Base-by-base conservation (phyloP, 371 early-diverging fungal species). In the Batkoa obscura region DNA sequence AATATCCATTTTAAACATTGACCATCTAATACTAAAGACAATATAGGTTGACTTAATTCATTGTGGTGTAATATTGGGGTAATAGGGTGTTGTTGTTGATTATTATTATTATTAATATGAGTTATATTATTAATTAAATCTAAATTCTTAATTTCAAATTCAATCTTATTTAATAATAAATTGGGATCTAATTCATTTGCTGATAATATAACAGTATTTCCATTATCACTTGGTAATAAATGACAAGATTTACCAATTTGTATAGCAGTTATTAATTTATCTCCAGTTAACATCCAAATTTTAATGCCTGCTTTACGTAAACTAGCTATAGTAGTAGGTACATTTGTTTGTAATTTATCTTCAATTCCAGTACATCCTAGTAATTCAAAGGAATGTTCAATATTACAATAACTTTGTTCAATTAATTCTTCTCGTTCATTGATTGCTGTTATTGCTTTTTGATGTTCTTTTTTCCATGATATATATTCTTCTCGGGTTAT, bases 221-320 rank as follows among this genome's bases (percentile, higher is more conserved):
- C 23, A 83, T 60, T 0, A 75, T 72, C 86, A 84, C 82, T 0
- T 69, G 70, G 51, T 37, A 80, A 72, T 32, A 95, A 70, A 33
- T 84, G 76, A 62, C 91, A 92, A 0, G 87, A 80, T 58, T 83
- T 84, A 1, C 91, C 97, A 69, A 94, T 94, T 60, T 89, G 88
- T 61, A 94, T 86, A 33, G 99, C 99, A 12, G 99, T 99, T 65
- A 98, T 98, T 45, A 86, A 86, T 67, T 94, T 88, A 68, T 99
- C 99, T 42, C 99, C 99, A 0, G 99, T 99, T 63, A 99, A 68
- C 74, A 99, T 93, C 93, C 94, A 96, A 9, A 94, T 72, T 54
- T 83, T 82, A 55, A 99, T 90, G 15, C 94, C 95, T 0, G 96
- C 94, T 10, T 73, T 73, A 0, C 91, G 79, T 34, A 95, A 73